Percentiles rank a stretch among this genome's conserved stretches.
Evolutionary conservation across 495 filamentous ascomycete species (phyloP).

Genomic region (Venustampulla echinocandica): DNA sequence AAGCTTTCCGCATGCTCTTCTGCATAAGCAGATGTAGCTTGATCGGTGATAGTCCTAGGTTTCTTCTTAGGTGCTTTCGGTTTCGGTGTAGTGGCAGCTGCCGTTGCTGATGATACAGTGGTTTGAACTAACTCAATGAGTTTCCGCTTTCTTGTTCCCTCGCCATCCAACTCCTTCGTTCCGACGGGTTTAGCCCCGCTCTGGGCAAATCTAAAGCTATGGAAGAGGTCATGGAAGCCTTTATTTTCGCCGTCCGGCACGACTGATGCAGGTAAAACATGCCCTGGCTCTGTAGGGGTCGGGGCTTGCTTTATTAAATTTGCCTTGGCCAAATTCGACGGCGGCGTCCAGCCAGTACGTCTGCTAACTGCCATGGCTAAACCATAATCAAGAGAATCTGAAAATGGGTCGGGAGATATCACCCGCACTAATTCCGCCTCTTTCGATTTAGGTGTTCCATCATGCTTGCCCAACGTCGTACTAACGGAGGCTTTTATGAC

Average conservation of each 20-base stretch:
- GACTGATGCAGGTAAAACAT: conserved; percentile 6
- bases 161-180: conserved; percentile 25
- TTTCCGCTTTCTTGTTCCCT: conserved; percentile 41
- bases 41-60: conserved; percentile 73
- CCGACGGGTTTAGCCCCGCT: conserved; percentile 10
- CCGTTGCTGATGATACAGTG: not conserved
- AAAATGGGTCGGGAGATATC: conserved; percentile 1
- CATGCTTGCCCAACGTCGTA: not conserved
- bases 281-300: conserved; percentile 14
- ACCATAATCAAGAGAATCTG: conserved; percentile 18
- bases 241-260: conserved; percentile 4
- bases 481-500: conserved; percentile 26
- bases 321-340: conserved; percentile 14
- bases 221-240: conserved; percentile 23
- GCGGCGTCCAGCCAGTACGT: conserved; percentile 52
- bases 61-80: conserved; percentile 59
- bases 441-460: not conserved
- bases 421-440: not conserved
- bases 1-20: conserved; percentile 16
- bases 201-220: conserved; percentile 21
- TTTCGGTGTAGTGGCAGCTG: conserved; percentile 27
- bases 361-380: conserved; percentile 42
- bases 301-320: not conserved
- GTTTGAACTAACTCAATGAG: conserved; percentile 33
- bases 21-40: conserved; percentile 71